Percentiles rank a stretch among this genome's conserved stretches.
phyloP scores from a whole-genome alignment of 352 stramenopile species.

The Elongisporangium undulatum region DNA sequence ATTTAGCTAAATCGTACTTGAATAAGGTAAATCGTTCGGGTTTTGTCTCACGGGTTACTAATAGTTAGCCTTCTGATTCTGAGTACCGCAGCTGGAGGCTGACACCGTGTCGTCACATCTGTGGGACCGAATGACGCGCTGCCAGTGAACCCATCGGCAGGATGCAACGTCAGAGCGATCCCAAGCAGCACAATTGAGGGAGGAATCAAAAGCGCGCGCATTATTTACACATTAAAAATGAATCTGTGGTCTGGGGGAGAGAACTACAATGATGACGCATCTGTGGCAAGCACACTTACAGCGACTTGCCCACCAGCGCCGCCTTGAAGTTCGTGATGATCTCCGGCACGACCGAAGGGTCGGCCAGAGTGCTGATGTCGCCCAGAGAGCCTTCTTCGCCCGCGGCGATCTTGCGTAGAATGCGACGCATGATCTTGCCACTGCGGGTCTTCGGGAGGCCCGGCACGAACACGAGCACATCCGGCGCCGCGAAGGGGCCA shows the following conservation, averaged over 20 bases:
- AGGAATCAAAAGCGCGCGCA: neutral
- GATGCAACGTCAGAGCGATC: neutral
- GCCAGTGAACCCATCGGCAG: neutral
- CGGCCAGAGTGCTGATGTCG: conserved; percentile 96
- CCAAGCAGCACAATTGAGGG: neutral
- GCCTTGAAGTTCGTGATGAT: conserved; percentile 89
- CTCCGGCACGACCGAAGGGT: conserved; percentile 92
- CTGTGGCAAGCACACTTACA: conserved; percentile 22
- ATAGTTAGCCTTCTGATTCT: neutral
- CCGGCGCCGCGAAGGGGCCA: conserved; percentile 95
- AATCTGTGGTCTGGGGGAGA: neutral
- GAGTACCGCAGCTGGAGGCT: neutral
- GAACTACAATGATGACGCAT: neutral
- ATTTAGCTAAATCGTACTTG: neutral
- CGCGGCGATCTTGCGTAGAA: conserved; percentile 97
- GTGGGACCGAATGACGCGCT: neutral
- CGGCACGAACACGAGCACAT: conserved; percentile 92
- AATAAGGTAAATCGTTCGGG: neutral
- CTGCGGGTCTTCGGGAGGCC: conserved; percentile 96
- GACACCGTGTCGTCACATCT: neutral
- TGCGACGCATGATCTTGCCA: conserved; percentile 98
- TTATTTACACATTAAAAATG: neutral
- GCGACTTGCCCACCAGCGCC: conserved; percentile 56
- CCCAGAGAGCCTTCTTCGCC: conserved; percentile 93
- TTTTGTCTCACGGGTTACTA: neutral